Percentiles rank a stretch among this genome's conserved stretches.
Evolutionary conservation across 441 rosid species (phyloP).

Genomic region (Geranium incanum): DNA sequence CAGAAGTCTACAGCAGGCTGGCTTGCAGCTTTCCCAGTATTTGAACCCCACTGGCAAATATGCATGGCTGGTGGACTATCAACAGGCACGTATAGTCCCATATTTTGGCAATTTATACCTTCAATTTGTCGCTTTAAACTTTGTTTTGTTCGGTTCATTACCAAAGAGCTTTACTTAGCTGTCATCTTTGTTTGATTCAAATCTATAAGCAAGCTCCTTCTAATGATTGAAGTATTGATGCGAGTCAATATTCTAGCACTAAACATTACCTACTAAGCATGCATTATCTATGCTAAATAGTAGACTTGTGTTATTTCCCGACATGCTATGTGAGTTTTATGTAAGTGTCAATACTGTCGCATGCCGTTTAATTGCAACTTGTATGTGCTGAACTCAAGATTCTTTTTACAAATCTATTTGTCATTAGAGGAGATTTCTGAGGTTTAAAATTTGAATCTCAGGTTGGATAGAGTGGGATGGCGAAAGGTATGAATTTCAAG

Average conservation of each 20-base stretch:
- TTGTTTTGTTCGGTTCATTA: conserved; percentile 1
- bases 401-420: conserved; percentile 13
- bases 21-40: conserved; percentile 94
- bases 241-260: no score
- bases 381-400: conserved; percentile 5
- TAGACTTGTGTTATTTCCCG: neutral
- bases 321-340: neutral
- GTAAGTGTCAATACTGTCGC: neutral
- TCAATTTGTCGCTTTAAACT: conserved; percentile 11
- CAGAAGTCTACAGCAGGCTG: conserved; percentile 97
- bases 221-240: no score
- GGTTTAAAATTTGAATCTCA: conserved; percentile 28
- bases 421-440: conserved; percentile 10
- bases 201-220: neutral
- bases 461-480: conserved; percentile 99
- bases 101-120: conserved; percentile 11
- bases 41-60: conserved; percentile 97
- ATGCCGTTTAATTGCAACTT: neutral
- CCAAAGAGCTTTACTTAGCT: neutral
- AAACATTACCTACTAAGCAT: neutral
- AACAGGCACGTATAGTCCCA: conserved; percentile 50
- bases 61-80: conserved; percentile 99
- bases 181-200: neutral
- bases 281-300: neutral
- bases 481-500: conserved; percentile 74